Evolutionary conservation across 1,284 basidiomycete species (phyloP), one percentile per base, ranked within the genome.

Genomic region (Puccinia horiana): DNA sequence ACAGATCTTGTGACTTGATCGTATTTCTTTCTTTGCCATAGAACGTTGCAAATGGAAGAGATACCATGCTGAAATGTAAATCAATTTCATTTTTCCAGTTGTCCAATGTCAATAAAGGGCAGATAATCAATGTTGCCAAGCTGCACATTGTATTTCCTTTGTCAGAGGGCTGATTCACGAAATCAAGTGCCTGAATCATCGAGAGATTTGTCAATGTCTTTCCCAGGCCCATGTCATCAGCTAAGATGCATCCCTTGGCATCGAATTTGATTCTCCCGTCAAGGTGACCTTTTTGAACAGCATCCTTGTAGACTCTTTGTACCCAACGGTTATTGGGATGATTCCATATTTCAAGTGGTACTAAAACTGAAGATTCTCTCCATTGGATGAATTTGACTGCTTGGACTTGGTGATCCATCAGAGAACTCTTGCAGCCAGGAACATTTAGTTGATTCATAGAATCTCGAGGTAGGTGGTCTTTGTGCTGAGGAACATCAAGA

Each of bases 41-140:
- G 29, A 44, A 70, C 2, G 29, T 35, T 44, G 0, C 18, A 23
- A n/a, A 70, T n/a, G 67, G 67, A 47, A 70, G 42, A 32, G 1
- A 47, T 40, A 11, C 35, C 6, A 47, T 26, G 18, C 11, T 12
- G 16, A 47, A 70, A 37, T 47, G 40, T 4, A 18, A 14, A 23
- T 70, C 18, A 4, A 70, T 70, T 29, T 70, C 11, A 23, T 70
- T 70, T 18, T 14, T 70, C 67, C 67, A 70, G 42, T 70, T 70
- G 4, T 70, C 67, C 6, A 47, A 14, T 2, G 67, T 70, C 1
- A 42, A 70, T 4, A 70, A 42, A 47, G 67, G 67, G 11, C 67
- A 70, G 35, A 70, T 70, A 12, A 70, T 52, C 29, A 72, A 52
- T 0, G 44, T 72, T 23, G 69, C 69, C 5, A 47, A 18, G 12